Percentiles rank a stretch among this genome's conserved stretches.
Evolutionary conservation across 306 rosid species (phyloP).

Genomic region (Vigna angularis): DNA sequence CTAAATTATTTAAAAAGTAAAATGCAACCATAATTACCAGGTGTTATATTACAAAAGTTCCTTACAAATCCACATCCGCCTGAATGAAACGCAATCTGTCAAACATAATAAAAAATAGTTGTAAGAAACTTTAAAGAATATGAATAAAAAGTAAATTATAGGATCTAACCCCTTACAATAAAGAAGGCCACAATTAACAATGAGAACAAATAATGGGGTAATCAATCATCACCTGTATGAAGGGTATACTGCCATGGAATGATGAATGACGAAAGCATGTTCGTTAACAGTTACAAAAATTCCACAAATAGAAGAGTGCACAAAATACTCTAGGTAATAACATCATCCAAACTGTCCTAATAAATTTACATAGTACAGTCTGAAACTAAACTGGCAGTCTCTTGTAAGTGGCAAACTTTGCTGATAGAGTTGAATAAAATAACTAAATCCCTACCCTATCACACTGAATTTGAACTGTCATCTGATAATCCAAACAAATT

Average conservation of each 20-base stretch:
- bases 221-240: not conserved
- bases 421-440: not conserved
- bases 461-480: not conserved
- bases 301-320: not conserved
- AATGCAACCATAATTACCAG: slow-evolving; percentile 52
- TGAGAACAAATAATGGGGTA: not conserved
- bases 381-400: slow-evolving; percentile 9
- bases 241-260: not conserved
- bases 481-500: not conserved
- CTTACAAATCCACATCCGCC: slow-evolving; percentile 56
- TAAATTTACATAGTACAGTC: slow-evolving; percentile 14
- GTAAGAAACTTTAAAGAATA: slow-evolving; percentile 28
- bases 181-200: not conserved
- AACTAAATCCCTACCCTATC: not conserved
- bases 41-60: slow-evolving; percentile 52
- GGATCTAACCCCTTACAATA: not conserved
- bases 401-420: slow-evolving; percentile 1
- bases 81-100: slow-evolving; percentile 57
- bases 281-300: not conserved
- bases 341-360: slow-evolving; percentile 24
- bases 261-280: not conserved
- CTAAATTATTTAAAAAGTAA: not conserved
- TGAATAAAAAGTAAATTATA: slow-evolving; percentile 17
- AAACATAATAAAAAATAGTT: slow-evolving; percentile 34
- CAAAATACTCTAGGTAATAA: slow-evolving; percentile 2